Percentiles rank a stretch among this genome's conserved stretches.
Conservation (phyloP, 768 basidiomycete genomes). For the Tricholoma bakamatsutake region DNA sequence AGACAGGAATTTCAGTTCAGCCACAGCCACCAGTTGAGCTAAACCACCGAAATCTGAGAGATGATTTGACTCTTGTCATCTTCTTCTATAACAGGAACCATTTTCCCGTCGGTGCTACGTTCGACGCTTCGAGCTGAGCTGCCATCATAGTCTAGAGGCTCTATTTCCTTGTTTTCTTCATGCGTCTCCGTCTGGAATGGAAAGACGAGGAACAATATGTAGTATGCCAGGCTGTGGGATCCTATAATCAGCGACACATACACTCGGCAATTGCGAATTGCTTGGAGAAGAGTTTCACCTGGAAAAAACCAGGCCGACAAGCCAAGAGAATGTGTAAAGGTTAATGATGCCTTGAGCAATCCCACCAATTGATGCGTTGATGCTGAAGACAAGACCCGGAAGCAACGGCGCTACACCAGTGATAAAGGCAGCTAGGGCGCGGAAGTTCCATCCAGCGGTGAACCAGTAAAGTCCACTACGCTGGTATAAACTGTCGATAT, state of each 20-base stretch:
- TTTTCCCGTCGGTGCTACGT: background rate
- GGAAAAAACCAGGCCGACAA: background rate
- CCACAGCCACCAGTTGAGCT: too few relatives aligned
- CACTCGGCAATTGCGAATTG: too few relatives aligned
- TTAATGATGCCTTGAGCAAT: background rate
- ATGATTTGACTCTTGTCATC: too few relatives aligned
- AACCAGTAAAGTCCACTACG: background rate
- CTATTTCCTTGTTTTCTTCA: too few relatives aligned
- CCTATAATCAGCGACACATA: too few relatives aligned
- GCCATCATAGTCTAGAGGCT: too few relatives aligned
- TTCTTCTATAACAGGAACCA: too few relatives aligned
- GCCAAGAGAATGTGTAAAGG: background rate
- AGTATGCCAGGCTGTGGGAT: too few relatives aligned
- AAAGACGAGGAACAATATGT: too few relatives aligned
- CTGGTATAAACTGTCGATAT: background rate
- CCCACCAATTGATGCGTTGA: background rate
- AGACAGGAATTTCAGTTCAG: too few relatives aligned
- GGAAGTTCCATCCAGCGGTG: background rate
- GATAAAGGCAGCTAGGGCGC: background rate
- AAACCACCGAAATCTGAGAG: too few relatives aligned
- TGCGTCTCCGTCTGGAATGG: too few relatives aligned
- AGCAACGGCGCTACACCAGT: background rate
- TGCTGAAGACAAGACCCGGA: background rate
- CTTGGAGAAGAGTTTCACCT: background rate
- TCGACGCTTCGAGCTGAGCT: background rate